phyloP scores from a whole-genome alignment of 257 asterid genomes.

The Solanum sparsipilum region DNA sequence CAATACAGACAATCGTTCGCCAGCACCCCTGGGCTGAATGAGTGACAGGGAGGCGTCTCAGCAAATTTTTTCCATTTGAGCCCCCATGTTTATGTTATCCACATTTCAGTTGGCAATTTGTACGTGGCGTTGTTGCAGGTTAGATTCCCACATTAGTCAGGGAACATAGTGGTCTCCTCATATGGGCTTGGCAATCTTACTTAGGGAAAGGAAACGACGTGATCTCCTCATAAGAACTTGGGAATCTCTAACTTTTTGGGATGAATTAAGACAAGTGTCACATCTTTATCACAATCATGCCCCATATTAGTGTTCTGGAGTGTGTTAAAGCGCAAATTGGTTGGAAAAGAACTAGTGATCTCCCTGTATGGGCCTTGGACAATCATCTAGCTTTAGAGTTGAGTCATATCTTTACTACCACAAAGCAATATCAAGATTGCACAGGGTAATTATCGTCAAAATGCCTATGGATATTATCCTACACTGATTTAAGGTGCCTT shows the following conservation, averaged over 20 bases:
- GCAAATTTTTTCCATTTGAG: background rate
- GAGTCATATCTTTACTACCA: too few species aligned
- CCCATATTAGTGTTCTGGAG: background rate
- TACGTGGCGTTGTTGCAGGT: background rate
- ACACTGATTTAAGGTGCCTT: background rate
- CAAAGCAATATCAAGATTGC: background rate
- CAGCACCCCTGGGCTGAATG: background rate
- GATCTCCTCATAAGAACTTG: background rate
- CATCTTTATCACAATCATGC: background rate
- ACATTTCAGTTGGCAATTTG: background rate
- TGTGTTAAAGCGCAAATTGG: background rate
- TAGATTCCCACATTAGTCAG: background rate
- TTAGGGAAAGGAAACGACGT: too few species aligned
- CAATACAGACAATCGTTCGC: background rate
- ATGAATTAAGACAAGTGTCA: background rate
- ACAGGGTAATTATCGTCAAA: too few species aligned
- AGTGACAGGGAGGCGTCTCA: too few species aligned
- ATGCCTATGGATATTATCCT: background rate
- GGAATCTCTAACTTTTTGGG: background rate
- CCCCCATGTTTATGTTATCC: background rate
- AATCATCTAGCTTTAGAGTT: background rate
- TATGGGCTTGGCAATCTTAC: background rate
- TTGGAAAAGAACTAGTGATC: too few species aligned
- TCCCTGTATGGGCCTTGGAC: background rate
- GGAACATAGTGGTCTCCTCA: background rate